Conservation (phyloP, 768 basidiomycete species). For the Mycena kentingensis region DNA sequence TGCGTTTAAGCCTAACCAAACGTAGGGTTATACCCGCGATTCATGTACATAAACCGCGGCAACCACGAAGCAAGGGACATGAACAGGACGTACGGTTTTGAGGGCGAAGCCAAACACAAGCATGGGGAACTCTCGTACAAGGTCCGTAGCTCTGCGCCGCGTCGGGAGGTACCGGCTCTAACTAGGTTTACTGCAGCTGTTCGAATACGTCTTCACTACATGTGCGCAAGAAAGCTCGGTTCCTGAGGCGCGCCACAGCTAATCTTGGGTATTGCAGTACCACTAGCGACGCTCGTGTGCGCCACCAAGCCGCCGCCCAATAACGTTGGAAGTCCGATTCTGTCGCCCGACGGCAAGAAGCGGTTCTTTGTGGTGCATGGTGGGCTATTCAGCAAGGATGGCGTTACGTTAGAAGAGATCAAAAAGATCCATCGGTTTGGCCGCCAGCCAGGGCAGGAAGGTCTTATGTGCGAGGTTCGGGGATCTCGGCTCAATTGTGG, state of each 20-base stretch:
- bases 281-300: constrained; percentile 82
- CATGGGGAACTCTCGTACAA: constrained; percentile 96
- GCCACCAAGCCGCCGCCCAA: constrained; percentile 62
- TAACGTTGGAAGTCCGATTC: constrained; percentile 55
- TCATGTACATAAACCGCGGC: constrained; percentile 92
- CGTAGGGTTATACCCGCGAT: constrained; percentile 86
- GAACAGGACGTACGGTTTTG: constrained; percentile 93
- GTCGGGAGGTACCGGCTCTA: too few relatives aligned
- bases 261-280: constrained; percentile 53
- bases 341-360: constrained; percentile 80
- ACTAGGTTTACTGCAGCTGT: constrained; percentile 54
- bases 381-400: constrained; percentile 93
- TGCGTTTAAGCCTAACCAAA: constrained; percentile 2
- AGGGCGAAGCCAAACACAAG: constrained; percentile 96
- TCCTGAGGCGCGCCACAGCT: neutral
- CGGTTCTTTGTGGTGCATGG: constrained; percentile 96
- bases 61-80: constrained; percentile 98
- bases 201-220: constrained; percentile 90
- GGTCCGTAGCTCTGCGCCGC: constrained; percentile 42
- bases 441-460: constrained; percentile 90
- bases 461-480: constrained; percentile 82
- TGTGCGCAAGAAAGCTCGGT: constrained; percentile 57
- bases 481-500: neutral
- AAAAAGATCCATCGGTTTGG: constrained; percentile 86
- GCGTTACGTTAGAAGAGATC: constrained; percentile 92